These are phyloP conservation scores for Aristolochia contorta DNA, from an alignment of 164 flowering plant species.

Conservation along the genomic window DNA sequence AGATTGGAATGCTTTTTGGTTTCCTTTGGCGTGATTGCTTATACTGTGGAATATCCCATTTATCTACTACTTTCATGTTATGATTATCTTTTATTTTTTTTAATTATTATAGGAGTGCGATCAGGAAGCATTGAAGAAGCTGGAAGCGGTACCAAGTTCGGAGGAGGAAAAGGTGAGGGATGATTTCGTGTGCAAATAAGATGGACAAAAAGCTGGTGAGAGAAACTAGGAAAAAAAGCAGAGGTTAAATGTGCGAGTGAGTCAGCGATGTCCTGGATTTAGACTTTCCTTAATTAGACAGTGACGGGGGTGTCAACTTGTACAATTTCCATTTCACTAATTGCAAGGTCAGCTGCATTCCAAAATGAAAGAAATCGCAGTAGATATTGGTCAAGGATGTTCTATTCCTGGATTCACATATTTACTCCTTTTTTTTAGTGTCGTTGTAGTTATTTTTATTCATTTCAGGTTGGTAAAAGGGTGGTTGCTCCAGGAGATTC, in stretches of 20 bases:
- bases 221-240: no score
- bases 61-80: background rate
- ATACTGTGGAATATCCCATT: background rate
- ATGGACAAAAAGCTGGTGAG: no score
- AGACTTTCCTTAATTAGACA: no score
- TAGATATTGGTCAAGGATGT: no score
- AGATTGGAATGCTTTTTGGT: no score
- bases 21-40: background rate
- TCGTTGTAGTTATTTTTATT: background rate
- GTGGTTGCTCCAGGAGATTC: slow-evolving; percentile 15
- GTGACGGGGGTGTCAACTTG: no score
- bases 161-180: slow-evolving; percentile 9
- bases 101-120: slow-evolving; percentile 41
- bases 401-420: no score
- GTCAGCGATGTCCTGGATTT: no score
- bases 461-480: slow-evolving; percentile 15
- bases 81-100: slow-evolving; percentile 1
- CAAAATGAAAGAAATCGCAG: no score
- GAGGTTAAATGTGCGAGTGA: no score
- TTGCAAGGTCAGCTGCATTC: no score
- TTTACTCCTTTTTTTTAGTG: background rate
- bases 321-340: no score
- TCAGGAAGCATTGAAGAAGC: slow-evolving; percentile 43
- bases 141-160: slow-evolving; percentile 15
- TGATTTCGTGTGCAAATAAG: background rate